phyloP scores from a whole-genome alignment of 1,284 basidiomycete species.

The Gymnopus androsaceus region DNA sequence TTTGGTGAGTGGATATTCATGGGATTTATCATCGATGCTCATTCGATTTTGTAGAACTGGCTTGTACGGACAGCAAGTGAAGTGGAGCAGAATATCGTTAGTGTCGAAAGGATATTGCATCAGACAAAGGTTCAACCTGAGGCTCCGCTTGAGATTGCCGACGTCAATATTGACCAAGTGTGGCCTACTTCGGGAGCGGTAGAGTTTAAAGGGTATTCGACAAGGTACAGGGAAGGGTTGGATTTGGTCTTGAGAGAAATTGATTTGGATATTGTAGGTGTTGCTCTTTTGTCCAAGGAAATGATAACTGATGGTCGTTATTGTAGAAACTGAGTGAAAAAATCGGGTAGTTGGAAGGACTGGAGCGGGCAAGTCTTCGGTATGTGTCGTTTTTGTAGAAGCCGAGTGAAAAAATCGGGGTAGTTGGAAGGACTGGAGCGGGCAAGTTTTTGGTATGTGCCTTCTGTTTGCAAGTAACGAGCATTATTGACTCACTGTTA shows the following conservation, averaged over 20 bases:
- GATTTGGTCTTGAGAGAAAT: constrained; percentile 80
- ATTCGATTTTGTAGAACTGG: too few species aligned
- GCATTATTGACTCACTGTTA: too few species aligned
- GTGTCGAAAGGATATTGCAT: constrained; percentile 76
- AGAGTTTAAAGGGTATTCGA: constrained; percentile 81
- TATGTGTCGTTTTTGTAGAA: constrained; percentile 47
- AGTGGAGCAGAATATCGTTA: constrained; percentile 93
- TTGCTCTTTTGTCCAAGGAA: constrained; percentile 22
- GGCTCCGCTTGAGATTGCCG: constrained; percentile 73
- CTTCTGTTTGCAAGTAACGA: too few species aligned
- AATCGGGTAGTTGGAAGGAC: constrained; percentile 89
- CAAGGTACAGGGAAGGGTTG: constrained; percentile 82
- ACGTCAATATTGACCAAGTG: constrained; percentile 51
- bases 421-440: constrained; percentile 90
- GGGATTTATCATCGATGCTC: constrained; percentile 12
- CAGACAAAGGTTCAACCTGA: constrained; percentile 80
- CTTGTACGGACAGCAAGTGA: constrained; percentile 89
- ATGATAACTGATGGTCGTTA: too few species aligned
- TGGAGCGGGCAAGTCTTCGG: constrained; percentile 77
- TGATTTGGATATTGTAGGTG: constrained; percentile 61
- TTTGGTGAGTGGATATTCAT: constrained; percentile 46
- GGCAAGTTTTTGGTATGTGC: constrained; percentile 86
- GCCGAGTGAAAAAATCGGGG: constrained; percentile 81
- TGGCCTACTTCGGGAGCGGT: constrained; percentile 85
- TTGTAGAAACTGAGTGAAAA: constrained; percentile 73